A percentile compares a stretch with the other conserved stretches of the same genome.
phyloP scores from a whole-genome alignment of 441 rosid species.

The Pelargonium australe region DNA sequence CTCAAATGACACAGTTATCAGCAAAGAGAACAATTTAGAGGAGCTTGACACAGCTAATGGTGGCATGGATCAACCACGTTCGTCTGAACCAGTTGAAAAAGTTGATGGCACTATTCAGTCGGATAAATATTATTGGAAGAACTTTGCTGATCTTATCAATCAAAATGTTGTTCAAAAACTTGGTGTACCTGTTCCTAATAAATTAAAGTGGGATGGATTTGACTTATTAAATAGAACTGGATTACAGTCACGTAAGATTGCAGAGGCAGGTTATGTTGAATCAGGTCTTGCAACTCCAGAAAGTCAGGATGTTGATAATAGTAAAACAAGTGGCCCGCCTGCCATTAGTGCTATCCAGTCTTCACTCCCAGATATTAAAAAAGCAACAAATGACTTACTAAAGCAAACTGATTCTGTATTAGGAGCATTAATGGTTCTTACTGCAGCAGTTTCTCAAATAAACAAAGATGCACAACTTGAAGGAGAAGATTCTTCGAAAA shows the following conservation, averaged over 20 bases:
- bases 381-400: conserved; percentile 70
- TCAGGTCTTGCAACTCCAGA: conserved; percentile 80
- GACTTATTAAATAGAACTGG: conserved; percentile 69
- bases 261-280: conserved; percentile 71
- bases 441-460: conserved; percentile 63
- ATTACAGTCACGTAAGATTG: conserved; percentile 58
- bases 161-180: conserved; percentile 64
- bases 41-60: conserved; percentile 22
- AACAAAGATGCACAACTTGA: conserved; percentile 40
- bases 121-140: conserved; percentile 58
- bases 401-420: conserved; percentile 81
- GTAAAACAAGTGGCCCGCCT: conserved; percentile 33
- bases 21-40: conserved; percentile 21
- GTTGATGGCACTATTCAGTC: conserved; percentile 33
- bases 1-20: conserved; percentile 20
- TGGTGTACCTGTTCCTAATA: conserved; percentile 56
- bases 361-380: conserved; percentile 75
- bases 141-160: conserved; percentile 51
- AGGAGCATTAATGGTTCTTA: conserved; percentile 82
- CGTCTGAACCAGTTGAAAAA: conserved; percentile 25
- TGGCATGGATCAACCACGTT: conserved; percentile 21
- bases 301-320: conserved; percentile 35
- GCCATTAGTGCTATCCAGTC: conserved; percentile 35
- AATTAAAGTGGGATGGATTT: conserved; percentile 69
- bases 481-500: conserved; percentile 22